phyloP scores from a whole-genome alignment of 208 protist species.

The Paratrypanosoma confusum region DNA sequence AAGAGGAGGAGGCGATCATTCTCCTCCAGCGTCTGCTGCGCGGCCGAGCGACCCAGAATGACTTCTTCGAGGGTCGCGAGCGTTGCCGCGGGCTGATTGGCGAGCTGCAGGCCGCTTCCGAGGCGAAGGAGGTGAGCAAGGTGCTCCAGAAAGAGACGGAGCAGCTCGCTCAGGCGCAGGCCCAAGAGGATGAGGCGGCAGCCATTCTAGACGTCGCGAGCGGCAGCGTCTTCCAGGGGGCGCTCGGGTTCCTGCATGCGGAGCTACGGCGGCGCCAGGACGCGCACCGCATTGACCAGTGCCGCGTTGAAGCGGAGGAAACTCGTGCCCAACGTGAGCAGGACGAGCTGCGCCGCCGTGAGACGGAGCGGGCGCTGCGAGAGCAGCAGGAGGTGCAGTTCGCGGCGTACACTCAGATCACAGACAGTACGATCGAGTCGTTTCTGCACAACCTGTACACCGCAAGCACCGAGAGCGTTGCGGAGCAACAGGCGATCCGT shows the following conservation, averaged over 20 bases:
- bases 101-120: conserved; percentile 84
- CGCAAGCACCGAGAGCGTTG: conserved; percentile 35
- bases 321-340: conserved; percentile 63
- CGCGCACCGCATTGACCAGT: conserved; percentile 26
- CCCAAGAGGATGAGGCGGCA: conserved; percentile 39
- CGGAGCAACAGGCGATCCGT: conserved; percentile 49
- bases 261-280: conserved; percentile 79
- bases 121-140: conserved; percentile 52
- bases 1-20: conserved; percentile 71
- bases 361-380: conserved; percentile 45
- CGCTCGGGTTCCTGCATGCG: conserved; percentile 77
- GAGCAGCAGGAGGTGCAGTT: conserved; percentile 70
- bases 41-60: conserved; percentile 87
- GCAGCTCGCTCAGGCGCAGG: conserved; percentile 17
- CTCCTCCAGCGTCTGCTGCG: conserved; percentile 86
- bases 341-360: conserved; percentile 56
- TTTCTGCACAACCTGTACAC: conserved; percentile 52
- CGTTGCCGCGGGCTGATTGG: conserved; percentile 85
- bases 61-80: conserved; percentile 91
- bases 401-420: conserved; percentile 39
- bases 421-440: conserved; percentile 45
- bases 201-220: conserved; percentile 46
- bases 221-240: conserved; percentile 71
- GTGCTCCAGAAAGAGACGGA: conserved; percentile 24
- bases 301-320: conserved; percentile 54